phyloP scores from a whole-genome alignment of 192 early-diverging fungal genomes.

The Dissophora ornata region DNA sequence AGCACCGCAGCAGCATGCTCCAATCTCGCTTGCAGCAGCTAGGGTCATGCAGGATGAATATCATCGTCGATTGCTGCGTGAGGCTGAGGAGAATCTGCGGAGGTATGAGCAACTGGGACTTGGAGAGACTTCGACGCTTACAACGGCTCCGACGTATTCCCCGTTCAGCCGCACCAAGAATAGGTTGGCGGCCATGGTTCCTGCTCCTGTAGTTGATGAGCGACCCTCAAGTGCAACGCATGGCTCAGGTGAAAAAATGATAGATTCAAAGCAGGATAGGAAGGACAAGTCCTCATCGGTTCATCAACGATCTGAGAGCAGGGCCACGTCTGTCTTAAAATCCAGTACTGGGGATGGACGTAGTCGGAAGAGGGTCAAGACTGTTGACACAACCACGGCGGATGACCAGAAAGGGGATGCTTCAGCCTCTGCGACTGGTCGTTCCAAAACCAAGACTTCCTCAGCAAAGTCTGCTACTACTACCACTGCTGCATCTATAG shows the following conservation, averaged over 20 bases:
- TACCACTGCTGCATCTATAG: neutral
- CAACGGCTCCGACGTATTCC: slow-evolving; percentile 20
- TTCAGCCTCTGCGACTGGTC: neutral
- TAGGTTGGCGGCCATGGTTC: slow-evolving; percentile 6
- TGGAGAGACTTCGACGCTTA: slow-evolving; percentile 25
- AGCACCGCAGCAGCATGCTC: slow-evolving; percentile 19
- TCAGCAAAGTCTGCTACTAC: slow-evolving; percentile 7
- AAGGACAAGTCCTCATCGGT: slow-evolving; percentile 6
- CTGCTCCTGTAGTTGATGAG: neutral
- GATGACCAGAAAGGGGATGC: neutral
- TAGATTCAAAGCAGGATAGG: slow-evolving; percentile 8
- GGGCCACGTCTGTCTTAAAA: neutral
- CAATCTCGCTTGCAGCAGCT: slow-evolving; percentile 34
- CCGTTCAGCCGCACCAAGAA: slow-evolving; percentile 44
- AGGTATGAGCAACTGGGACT: slow-evolving; percentile 62
- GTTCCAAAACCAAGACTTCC: slow-evolving; percentile 7
- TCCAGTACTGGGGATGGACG: slow-evolving; percentile 2
- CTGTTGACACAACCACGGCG: neutral
- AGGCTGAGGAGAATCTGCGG: slow-evolving; percentile 59
- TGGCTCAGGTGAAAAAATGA: neutral
- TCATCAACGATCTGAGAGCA: slow-evolving; percentile 4
- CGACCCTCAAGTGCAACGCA: neutral
- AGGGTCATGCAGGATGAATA: slow-evolving; percentile 45
- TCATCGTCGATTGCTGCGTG: slow-evolving; percentile 54
- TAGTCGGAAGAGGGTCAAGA: slow-evolving; percentile 25